Conservation (phyloP, 192 early-diverging fungal genomes). For the Paraglomus occultum region DNA sequence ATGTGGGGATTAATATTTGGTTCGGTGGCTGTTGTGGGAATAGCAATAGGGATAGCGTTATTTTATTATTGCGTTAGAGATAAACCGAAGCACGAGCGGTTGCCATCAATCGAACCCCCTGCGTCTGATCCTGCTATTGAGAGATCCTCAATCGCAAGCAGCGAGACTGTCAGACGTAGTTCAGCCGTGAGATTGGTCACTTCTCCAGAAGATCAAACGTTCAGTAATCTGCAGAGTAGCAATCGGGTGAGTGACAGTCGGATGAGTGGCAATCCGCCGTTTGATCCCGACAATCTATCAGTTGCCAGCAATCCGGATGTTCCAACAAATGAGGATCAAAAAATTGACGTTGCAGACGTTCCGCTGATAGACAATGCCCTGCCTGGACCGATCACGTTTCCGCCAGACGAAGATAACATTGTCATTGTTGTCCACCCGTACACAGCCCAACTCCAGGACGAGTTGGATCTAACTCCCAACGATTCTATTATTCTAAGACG, state of each 20-base stretch:
- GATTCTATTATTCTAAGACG: slow-evolving; percentile 70
- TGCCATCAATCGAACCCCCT: too few relatives aligned
- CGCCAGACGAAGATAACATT: not conserved
- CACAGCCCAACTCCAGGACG: slow-evolving; percentile 69
- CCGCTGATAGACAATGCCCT: too few relatives aligned
- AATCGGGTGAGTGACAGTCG: too few relatives aligned
- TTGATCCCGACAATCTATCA: not conserved
- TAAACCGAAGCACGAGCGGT: not conserved
- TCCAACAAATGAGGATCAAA: not conserved
- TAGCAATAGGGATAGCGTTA: not conserved
- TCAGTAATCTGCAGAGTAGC: too few relatives aligned
- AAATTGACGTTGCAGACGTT: not conserved
- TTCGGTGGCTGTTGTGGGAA: not conserved
- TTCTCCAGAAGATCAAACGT: too few relatives aligned
- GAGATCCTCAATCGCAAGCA: too few relatives aligned
- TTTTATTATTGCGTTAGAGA: not conserved
- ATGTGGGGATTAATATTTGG: not conserved
- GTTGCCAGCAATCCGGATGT: not conserved
- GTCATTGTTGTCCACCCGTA: slow-evolving; percentile 46
- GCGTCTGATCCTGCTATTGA: too few relatives aligned
- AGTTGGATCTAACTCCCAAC: slow-evolving; percentile 66
- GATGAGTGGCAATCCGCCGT: too few relatives aligned
- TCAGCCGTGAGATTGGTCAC: too few relatives aligned
- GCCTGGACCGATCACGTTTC: not conserved
- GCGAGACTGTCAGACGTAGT: too few relatives aligned